These are phyloP conservation scores for Serendipita indica DNA, from an alignment of 768 basidiomycete genomes.

Conservation along the genomic window DNA sequence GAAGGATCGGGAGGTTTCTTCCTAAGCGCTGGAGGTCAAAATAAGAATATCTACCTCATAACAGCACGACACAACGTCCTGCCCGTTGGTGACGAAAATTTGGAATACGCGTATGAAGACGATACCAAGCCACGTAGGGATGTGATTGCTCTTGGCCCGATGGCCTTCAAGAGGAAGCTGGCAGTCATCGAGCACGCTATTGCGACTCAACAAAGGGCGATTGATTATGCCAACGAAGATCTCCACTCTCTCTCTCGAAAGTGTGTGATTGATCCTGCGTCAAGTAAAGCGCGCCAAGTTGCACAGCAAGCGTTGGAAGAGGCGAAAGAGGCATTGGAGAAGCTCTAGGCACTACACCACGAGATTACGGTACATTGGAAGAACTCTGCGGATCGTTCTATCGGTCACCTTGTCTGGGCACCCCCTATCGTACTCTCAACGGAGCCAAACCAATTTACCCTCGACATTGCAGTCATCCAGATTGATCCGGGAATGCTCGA, in stretches of 20 bases:
- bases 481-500: constrained; percentile 12
- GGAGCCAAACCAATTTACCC: constrained; percentile 11
- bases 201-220: not conserved
- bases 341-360: constrained; percentile 10
- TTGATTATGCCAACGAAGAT: constrained; percentile 10
- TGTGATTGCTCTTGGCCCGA: constrained; percentile 9
- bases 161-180: constrained; percentile 13
- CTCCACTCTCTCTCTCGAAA: not conserved
- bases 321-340: constrained; percentile 11
- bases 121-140: constrained; percentile 11
- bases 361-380: not conserved
- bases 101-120: constrained; percentile 10
- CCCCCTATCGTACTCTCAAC: constrained; percentile 11
- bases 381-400: not conserved
- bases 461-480: constrained; percentile 13
- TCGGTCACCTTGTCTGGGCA: not conserved
- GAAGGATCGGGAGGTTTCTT: constrained; percentile 14
- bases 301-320: constrained; percentile 11
- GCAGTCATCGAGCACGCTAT: constrained; percentile 13
- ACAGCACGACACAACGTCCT: constrained; percentile 14
- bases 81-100: constrained; percentile 9
- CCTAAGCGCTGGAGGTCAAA: constrained; percentile 9
- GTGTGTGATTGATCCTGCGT: constrained; percentile 3
- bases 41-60: constrained; percentile 13
- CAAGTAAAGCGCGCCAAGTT: not conserved